These are phyloP conservation scores for Xylariaceae sp. DNA, from an alignment of 2,329 filamentous ascomycete genomes.

Conservation along the genomic window DNA sequence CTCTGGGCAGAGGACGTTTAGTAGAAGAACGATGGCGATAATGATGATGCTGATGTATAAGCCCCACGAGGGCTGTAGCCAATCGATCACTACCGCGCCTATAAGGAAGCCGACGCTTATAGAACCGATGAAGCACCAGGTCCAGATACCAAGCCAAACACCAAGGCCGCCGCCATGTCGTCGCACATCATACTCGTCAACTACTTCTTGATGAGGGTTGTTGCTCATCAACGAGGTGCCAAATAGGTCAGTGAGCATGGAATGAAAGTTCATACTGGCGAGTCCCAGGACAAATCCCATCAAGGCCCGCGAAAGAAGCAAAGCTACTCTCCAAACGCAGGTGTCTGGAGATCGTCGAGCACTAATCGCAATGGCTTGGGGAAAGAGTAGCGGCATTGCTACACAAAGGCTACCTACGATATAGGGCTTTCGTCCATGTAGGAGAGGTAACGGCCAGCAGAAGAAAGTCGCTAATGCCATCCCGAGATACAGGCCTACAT, in stretches of 20 bases:
- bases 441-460: slow-evolving; percentile 75
- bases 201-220: slow-evolving; percentile 75
- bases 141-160: slow-evolving; percentile 80
- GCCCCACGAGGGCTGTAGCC: slow-evolving; percentile 71
- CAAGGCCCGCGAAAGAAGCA: slow-evolving; percentile 68
- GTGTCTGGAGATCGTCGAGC: slow-evolving; percentile 62
- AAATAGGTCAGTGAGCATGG: slow-evolving; percentile 75
- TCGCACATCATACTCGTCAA: slow-evolving; percentile 71
- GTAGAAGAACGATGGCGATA: slow-evolving; percentile 67
- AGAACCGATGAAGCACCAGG: slow-evolving; percentile 77
- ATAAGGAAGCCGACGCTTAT: slow-evolving; percentile 75
- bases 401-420: slow-evolving; percentile 72
- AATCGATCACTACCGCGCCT: slow-evolving; percentile 73
- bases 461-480: slow-evolving; percentile 73
- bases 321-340: slow-evolving; percentile 61
- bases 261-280: slow-evolving; percentile 78
- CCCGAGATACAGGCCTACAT: slow-evolving; percentile 74
- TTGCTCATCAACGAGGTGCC: slow-evolving; percentile 76
- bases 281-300: slow-evolving; percentile 76
- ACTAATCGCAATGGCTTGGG: slow-evolving; percentile 73
- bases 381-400: slow-evolving; percentile 76
- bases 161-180: slow-evolving; percentile 80
- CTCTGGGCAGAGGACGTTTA: slow-evolving; percentile 76
- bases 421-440: slow-evolving; percentile 81
- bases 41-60: slow-evolving; percentile 77